Evolutionary conservation across 805 yeast species (phyloP).

Genomic region (Teunomyces cretensis): DNA sequence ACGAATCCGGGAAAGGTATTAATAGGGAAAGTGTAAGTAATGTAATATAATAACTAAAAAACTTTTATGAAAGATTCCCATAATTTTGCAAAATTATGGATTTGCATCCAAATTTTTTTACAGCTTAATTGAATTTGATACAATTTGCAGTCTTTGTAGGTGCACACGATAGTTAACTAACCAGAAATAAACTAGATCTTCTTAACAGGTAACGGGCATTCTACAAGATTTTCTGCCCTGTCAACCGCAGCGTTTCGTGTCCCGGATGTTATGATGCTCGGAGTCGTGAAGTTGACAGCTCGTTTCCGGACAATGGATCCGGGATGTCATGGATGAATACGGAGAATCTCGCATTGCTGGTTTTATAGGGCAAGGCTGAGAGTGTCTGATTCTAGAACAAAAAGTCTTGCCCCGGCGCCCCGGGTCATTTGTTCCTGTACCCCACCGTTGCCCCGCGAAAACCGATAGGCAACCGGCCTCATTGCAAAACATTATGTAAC

Average conservation of each 20-base stretch:
- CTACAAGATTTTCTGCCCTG: neutral
- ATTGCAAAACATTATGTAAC: neutral
- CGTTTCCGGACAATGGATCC: neutral
- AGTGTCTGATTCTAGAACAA: neutral
- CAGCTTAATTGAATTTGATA: too few relatives aligned
- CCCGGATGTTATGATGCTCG: too few relatives aligned
- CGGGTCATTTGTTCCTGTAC: neutral
- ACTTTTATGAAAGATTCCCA: too few relatives aligned
- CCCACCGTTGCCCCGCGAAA: conserved; percentile 2
- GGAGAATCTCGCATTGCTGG: neutral
- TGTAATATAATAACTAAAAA: neutral
- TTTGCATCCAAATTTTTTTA: neutral
- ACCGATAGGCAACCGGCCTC: neutral
- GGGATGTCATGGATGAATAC: neutral
- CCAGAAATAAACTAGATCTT: too few relatives aligned
- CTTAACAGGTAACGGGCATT: too few relatives aligned
- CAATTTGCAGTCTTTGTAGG: too few relatives aligned
- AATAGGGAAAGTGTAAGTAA: neutral
- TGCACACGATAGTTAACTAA: neutral
- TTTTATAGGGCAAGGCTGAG: neutral
- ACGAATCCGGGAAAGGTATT: conserved; percentile 2
- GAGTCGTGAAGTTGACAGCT: too few relatives aligned
- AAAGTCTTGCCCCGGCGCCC: neutral
- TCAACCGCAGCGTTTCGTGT: too few relatives aligned
- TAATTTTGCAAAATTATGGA: too few relatives aligned